Percentiles rank a stretch among this genome's conserved stretches.
Evolutionary conservation across 805 yeast species (phyloP).

Genomic region (Metschnikowia picachoensis): DNA sequence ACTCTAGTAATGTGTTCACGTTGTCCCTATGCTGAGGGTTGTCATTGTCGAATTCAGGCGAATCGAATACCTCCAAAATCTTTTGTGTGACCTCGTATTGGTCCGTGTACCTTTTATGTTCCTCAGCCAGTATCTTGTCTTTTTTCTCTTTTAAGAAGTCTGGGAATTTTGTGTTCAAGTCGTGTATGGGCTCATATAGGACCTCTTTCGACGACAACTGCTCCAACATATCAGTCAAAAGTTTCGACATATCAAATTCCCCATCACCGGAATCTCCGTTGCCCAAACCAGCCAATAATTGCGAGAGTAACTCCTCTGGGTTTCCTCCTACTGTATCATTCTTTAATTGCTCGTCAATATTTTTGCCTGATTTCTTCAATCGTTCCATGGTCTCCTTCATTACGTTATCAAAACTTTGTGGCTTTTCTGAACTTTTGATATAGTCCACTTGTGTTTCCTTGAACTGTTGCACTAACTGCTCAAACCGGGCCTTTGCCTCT

Average conservation of each 20-base stretch:
- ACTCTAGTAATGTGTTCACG: slow-evolving; percentile 58
- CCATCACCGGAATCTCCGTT: slow-evolving; percentile 34
- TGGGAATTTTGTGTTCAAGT: slow-evolving; percentile 68
- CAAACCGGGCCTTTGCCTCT: slow-evolving; percentile 48
- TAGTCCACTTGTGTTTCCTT: slow-evolving; percentile 33
- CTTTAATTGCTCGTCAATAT: slow-evolving; percentile 57
- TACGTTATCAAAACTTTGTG: slow-evolving; percentile 60
- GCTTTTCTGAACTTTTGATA: slow-evolving; percentile 28
- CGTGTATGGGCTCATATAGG: slow-evolving; percentile 83
- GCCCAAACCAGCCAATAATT: slow-evolving; percentile 50
- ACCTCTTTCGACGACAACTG: slow-evolving; percentile 83
- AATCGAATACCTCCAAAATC: slow-evolving; percentile 66
- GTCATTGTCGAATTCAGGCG: slow-evolving; percentile 54
- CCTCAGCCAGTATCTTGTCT: slow-evolving; percentile 41
- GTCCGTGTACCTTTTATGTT: slow-evolving; percentile 48
- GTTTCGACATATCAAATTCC: slow-evolving; percentile 57
- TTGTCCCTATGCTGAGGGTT: slow-evolving; percentile 42
- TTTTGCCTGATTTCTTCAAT: slow-evolving; percentile 69
- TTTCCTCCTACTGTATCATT: slow-evolving; percentile 39
- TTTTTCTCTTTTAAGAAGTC: slow-evolving; percentile 59
- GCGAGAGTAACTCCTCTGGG: slow-evolving; percentile 56
- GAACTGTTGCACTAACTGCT: slow-evolving; percentile 43
- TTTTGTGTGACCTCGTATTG: slow-evolving; percentile 62
- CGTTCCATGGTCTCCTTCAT: slow-evolving; percentile 79
- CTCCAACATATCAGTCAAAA: slow-evolving; percentile 69